Conservation (phyloP, 2,329 filamentous ascomycete species). For the Phialophora expanda region DNA sequence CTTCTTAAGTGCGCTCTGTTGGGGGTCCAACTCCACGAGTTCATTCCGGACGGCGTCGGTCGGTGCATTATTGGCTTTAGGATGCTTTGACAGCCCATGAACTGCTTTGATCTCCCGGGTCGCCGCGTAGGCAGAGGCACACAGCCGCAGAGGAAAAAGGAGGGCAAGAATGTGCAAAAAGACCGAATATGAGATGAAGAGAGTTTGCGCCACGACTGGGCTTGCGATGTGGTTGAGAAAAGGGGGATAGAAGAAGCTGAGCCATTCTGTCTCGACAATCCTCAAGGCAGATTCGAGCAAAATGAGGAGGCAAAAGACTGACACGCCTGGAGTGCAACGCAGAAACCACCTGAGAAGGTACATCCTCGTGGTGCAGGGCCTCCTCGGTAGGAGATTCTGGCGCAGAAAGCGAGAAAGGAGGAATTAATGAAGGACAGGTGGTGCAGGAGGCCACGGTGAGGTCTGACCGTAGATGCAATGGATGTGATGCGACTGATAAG, state of each 20-base stretch:
- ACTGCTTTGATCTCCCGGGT: constrained; percentile 37
- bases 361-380: constrained; percentile 18
- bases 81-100: constrained; percentile 27
- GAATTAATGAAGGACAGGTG: not conserved
- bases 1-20: constrained; percentile 5
- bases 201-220: constrained; percentile 14
- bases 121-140: constrained; percentile 54
- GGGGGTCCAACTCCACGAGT: constrained; percentile 49
- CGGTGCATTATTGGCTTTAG: constrained; percentile 17
- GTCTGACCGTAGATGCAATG: not conserved
- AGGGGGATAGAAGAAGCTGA: constrained; percentile 25
- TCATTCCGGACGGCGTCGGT: constrained; percentile 61
- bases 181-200: constrained; percentile 65
- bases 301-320: constrained; percentile 35
- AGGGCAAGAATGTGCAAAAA: constrained; percentile 69
- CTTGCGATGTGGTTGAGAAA: constrained; percentile 26
- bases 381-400: not conserved
- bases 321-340: constrained; percentile 39
- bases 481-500: constrained; percentile 4
- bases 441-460: not conserved
- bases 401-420: not conserved
- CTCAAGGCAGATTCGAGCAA: constrained; percentile 37
- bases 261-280: constrained; percentile 35
- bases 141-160: constrained; percentile 59
- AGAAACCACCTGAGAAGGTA: constrained; percentile 33